phyloP scores from a whole-genome alignment of 495 filamentous ascomycete species.

The Neurospora intermedia region DNA sequence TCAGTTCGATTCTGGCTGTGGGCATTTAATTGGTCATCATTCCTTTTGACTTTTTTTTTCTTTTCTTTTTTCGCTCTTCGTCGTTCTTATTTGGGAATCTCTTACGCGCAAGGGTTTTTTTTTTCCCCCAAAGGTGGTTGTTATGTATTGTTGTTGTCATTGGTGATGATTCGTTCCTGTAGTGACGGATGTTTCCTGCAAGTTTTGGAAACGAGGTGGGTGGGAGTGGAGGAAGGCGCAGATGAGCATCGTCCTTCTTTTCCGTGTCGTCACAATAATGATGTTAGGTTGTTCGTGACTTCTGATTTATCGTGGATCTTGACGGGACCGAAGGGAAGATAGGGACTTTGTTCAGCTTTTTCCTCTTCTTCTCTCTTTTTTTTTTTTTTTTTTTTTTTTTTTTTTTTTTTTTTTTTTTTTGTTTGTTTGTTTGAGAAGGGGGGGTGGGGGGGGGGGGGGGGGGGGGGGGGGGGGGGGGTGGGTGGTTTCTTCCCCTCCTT shows the following conservation, averaged over 20 bases:
- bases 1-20: neutral
- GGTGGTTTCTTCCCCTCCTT: no score
- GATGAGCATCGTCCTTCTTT: neutral
- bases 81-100: no score
- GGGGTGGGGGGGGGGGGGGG: no score
- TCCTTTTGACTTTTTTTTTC: neutral
- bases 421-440: no score
- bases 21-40: neutral
- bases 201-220: neutral
- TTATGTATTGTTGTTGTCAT: neutral
- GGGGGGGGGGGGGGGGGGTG: no score
- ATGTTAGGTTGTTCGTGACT: neutral
- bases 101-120: no score
- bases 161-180: neutral
- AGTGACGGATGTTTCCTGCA: neutral
- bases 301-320: neutral
- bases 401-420: neutral
- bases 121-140: no score
- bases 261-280: no score
- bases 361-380: neutral
- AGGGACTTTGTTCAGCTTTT: neutral
- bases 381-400: neutral
- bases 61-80: neutral
- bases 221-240: neutral
- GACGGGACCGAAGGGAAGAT: neutral